These are phyloP conservation scores for Alternaria arbusti DNA, from an alignment of 2,329 filamentous ascomycete species.

Conservation along the genomic window DNA sequence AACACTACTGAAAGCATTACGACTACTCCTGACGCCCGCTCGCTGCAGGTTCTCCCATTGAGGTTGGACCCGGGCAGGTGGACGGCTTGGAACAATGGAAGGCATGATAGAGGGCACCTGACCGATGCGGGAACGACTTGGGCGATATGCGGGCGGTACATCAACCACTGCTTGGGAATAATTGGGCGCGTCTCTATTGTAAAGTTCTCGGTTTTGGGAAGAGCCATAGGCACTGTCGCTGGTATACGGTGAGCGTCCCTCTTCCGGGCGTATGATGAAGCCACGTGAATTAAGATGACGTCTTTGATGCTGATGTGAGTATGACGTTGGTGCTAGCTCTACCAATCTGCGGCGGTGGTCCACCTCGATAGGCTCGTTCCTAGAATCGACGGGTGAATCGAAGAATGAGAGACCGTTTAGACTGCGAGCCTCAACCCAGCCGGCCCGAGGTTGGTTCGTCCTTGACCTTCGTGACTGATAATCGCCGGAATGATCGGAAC, in stretches of 20 bases:
- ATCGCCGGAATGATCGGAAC: constrained; percentile 35
- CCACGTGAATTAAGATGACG: constrained; percentile 20
- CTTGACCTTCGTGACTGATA: constrained; percentile 34
- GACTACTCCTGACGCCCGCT: constrained; percentile 36
- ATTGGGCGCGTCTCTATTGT: constrained; percentile 4
- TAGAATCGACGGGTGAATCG: constrained; percentile 32
- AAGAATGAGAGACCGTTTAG: constrained; percentile 48
- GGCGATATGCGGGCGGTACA: constrained; percentile 9
- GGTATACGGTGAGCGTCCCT: constrained; percentile 3
- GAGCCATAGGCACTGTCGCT: constrained; percentile 12
- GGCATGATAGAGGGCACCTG: constrained; percentile 26
- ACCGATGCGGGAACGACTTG: constrained; percentile 11
- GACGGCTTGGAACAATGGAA: constrained; percentile 16
- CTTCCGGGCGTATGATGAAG: constrained; percentile 18
- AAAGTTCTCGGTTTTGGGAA: constrained; percentile 1
- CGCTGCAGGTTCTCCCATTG: constrained; percentile 25
- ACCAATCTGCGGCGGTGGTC: background rate
- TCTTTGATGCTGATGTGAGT: constrained; percentile 7
- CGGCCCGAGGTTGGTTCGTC: constrained; percentile 2
- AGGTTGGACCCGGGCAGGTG: constrained; percentile 15
- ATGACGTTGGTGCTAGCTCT: background rate
- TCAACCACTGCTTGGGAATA: constrained; percentile 7
- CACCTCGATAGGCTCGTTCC: constrained; percentile 21
- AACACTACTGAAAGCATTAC: constrained; percentile 2
- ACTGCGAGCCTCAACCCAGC: constrained; percentile 33